phyloP scores from a whole-genome alignment of 1,284 basidiomycete genomes.

The Cryptococcus sp. region DNA sequence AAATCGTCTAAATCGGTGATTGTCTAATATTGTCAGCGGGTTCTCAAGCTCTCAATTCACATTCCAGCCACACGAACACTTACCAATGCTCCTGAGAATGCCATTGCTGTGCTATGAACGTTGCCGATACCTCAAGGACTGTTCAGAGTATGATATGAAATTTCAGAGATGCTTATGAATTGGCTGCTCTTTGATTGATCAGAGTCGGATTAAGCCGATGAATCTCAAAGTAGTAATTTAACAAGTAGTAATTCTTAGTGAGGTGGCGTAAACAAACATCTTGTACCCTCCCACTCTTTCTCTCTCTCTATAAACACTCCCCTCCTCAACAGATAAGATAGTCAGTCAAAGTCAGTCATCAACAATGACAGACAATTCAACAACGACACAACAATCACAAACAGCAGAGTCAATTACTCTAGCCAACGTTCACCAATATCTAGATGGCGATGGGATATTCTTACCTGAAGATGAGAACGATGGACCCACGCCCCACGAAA shows the following conservation, averaged over 20 bases:
- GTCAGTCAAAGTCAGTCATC: slow-evolving; percentile 5
- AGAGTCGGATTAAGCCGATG: not conserved
- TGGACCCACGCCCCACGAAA: slow-evolving; percentile 13
- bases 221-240: not conserved
- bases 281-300: slow-evolving; percentile 1
- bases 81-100: slow-evolving; percentile 85
- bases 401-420: not conserved
- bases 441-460: not conserved
- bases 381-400: not conserved
- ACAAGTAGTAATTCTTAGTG: too few relatives aligned
- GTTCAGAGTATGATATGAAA: too few relatives aligned
- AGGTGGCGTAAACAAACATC: not conserved
- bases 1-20: slow-evolving; percentile 94
- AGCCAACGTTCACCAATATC: not conserved
- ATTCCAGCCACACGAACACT: slow-evolving; percentile 29
- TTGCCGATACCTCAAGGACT: not conserved
- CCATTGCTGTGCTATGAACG: slow-evolving; percentile 54
- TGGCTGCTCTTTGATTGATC: not conserved
- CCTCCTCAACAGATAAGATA: slow-evolving; percentile 10
- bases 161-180: too few relatives aligned
- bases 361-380: not conserved
- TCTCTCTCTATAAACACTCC: not conserved
- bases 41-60: too few relatives aligned
- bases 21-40: slow-evolving; percentile 18
- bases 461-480: not conserved